These are phyloP conservation scores for Rachicladosporium sp. DNA, from an alignment of 2,329 filamentous ascomycete genomes.

Conservation along the genomic window DNA sequence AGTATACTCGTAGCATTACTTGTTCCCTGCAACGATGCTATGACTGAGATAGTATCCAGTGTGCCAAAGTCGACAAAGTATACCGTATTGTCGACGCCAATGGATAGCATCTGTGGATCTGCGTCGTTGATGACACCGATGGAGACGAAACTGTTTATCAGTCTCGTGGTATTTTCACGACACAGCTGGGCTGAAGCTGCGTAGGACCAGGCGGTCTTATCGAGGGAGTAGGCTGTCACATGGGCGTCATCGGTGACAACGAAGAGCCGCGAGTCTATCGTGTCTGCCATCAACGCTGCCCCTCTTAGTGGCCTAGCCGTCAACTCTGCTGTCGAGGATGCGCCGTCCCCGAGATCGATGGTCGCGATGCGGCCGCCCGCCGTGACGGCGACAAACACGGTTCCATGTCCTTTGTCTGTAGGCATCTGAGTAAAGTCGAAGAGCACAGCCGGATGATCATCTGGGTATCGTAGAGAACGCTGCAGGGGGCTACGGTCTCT, in stretches of 20 bases:
- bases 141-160: too few species aligned
- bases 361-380: slow-evolving; percentile 48
- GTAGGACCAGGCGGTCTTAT: too few species aligned
- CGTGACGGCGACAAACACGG: slow-evolving; percentile 47
- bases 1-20: too few species aligned
- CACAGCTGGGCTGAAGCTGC: too few species aligned
- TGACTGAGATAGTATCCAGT: too few species aligned
- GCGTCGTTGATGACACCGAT: too few species aligned
- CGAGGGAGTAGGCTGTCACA: too few species aligned
- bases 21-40: too few species aligned
- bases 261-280: neutral
- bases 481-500: slow-evolving; percentile 44
- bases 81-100: too few species aligned
- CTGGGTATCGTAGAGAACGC: slow-evolving; percentile 42
- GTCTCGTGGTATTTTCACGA: too few species aligned
- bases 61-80: too few species aligned
- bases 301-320: neutral
- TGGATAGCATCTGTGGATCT: too few species aligned
- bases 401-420: slow-evolving; percentile 17
- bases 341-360: neutral
- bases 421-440: slow-evolving; percentile 48
- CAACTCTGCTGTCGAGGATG: neutral
- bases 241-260: neutral
- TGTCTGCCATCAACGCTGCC: neutral
- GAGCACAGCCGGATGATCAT: slow-evolving; percentile 46